A percentile compares a stretch with the other conserved stretches of the same genome.
Evolutionary conservation across 2,329 filamentous ascomycete species (phyloP).

Genomic region (Neofusicoccum cordaticola): DNA sequence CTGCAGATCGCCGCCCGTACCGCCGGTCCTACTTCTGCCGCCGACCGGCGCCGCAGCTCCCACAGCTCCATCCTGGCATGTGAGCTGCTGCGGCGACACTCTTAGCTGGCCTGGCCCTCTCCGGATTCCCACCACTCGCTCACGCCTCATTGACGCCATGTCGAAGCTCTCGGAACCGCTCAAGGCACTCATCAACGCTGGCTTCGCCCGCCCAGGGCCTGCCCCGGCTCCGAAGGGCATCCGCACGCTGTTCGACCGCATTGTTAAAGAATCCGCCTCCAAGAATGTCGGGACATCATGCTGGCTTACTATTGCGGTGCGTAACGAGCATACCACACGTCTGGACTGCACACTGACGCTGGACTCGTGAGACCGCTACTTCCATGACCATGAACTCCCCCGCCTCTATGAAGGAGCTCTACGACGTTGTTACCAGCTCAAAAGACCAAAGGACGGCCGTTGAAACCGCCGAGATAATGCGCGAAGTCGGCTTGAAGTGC

Average conservation of each 20-base stretch:
- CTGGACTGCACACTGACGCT: background rate
- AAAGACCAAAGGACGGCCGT: conserved; percentile 33
- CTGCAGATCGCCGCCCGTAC: background rate
- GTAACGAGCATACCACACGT: conserved; percentile 14
- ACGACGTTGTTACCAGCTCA: conserved; percentile 42
- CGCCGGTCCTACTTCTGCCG: conserved; percentile 7
- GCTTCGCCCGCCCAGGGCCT: conserved; percentile 64
- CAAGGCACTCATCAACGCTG: conserved; percentile 71
- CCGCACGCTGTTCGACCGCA: conserved; percentile 60
- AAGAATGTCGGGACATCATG: conserved; percentile 61
- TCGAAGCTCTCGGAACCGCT: conserved; percentile 69
- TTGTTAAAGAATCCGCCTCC: conserved; percentile 61
- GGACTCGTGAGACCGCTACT: conserved; percentile 58
- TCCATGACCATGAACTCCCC: conserved; percentile 87
- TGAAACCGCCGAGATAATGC: conserved; percentile 66
- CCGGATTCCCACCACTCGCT: background rate
- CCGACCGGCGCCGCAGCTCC: background rate
- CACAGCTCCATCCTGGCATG: background rate
- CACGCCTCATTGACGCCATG: conserved; percentile 47
- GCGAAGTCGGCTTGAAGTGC: conserved; percentile 72
- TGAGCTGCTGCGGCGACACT: background rate
- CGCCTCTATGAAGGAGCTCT: conserved; percentile 65
- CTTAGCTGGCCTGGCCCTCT: background rate
- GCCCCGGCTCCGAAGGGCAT: conserved; percentile 64
- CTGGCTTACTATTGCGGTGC: conserved; percentile 66